Evolutionary conservation across 345 rosid genomes (phyloP).

Genomic region (Rhizophora apiculata): DNA sequence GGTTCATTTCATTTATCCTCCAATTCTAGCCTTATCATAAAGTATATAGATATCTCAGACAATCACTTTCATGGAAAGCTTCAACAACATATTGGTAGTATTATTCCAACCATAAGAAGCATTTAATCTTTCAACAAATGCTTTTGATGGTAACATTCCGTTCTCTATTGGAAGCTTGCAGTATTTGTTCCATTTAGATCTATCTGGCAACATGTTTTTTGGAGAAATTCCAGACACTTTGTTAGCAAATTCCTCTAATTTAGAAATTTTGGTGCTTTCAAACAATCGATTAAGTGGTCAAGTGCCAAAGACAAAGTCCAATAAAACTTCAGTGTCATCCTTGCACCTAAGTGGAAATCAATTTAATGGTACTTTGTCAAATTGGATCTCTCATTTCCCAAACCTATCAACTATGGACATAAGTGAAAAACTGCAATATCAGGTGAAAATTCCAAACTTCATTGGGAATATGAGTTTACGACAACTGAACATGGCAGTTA

Average conservation of each 20-base stretch:
- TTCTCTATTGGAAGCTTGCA: too few species aligned
- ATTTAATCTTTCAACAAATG: neutral
- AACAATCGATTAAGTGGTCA: slow-evolving; percentile 2
- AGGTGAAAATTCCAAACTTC: neutral
- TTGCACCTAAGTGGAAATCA: too few species aligned
- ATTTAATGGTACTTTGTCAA: neutral
- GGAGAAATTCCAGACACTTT: neutral
- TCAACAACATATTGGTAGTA: neutral
- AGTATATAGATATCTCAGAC: neutral
- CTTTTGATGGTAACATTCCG: too few species aligned
- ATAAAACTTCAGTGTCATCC: too few species aligned
- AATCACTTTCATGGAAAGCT: neutral
- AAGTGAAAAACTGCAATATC: neutral
- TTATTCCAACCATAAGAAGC: neutral
- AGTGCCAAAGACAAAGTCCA: too few species aligned
- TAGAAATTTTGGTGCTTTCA: neutral
- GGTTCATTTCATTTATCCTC: too few species aligned
- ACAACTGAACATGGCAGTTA: neutral
- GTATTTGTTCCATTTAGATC: too few species aligned
- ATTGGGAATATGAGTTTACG: neutral
- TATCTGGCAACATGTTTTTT: too few species aligned
- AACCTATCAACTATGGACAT: neutral
- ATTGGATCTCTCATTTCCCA: neutral
- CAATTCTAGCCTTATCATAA: too few species aligned
- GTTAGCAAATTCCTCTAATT: neutral